A percentile compares a stretch with the other conserved stretches of the same genome.
Evolutionary conservation across 2,329 filamentous ascomycete genomes (phyloP).

Genomic region (Fusarium veterinarium): DNA sequence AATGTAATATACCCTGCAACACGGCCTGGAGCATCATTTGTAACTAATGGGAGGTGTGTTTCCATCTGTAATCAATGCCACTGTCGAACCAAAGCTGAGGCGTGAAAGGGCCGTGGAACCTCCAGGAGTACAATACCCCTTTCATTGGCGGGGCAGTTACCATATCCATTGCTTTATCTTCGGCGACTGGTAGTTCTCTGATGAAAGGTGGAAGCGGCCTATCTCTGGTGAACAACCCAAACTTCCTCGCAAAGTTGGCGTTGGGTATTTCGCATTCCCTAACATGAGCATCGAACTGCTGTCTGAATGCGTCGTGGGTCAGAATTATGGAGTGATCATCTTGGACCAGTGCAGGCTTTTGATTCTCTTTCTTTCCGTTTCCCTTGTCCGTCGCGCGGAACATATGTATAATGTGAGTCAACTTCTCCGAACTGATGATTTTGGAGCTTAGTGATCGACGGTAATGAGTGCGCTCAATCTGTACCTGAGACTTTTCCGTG

Average conservation of each 20-base stretch:
- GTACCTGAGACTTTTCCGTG: neutral
- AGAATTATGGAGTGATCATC: neutral
- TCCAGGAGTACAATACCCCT: conserved; percentile 47
- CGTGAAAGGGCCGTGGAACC: conserved; percentile 57
- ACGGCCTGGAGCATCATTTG: neutral
- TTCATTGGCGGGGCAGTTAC: conserved; percentile 44
- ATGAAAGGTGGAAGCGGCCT: conserved; percentile 50
- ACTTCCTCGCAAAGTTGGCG: conserved; percentile 58
- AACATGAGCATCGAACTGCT: conserved; percentile 34
- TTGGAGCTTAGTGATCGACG: conserved; percentile 9
- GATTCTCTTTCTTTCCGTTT: too few species aligned
- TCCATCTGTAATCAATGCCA: conserved; percentile 57
- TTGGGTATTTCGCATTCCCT: conserved; percentile 55
- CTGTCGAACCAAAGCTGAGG: conserved; percentile 59
- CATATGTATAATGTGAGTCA: conserved; percentile 21
- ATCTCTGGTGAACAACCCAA: conserved; percentile 49
- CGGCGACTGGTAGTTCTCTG: conserved; percentile 55
- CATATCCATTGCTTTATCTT: conserved; percentile 54
- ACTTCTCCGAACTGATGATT: neutral
- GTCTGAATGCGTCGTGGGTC: conserved; percentile 16
- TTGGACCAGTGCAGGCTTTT: neutral
- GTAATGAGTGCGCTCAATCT: neutral
- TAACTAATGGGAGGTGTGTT: conserved; percentile 13
- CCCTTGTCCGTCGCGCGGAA: conserved; percentile 13
- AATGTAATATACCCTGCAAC: neutral